phyloP scores from a whole-genome alignment of 2,329 filamentous ascomycete genomes.

The Aspergillus aculeatus region DNA sequence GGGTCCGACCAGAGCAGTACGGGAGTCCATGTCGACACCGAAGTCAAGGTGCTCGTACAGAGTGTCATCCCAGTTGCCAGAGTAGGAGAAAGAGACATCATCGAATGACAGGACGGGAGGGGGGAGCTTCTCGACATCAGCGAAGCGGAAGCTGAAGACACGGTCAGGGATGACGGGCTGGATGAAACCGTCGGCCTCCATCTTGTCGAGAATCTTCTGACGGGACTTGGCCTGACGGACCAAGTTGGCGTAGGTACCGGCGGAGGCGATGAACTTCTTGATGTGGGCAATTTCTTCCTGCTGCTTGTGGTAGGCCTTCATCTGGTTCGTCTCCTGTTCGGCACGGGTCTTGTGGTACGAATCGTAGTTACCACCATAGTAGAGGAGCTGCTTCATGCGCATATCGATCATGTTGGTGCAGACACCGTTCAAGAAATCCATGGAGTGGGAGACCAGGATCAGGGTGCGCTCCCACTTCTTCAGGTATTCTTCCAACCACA shows the following conservation, averaged over 20 bases:
- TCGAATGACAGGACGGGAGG: constrained; percentile 96
- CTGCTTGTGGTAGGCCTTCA: constrained; percentile 98
- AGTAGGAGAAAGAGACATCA: constrained; percentile 97
- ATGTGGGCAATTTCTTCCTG: constrained; percentile 99
- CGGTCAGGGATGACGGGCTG: constrained; percentile 81
- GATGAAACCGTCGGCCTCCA: constrained; percentile 99
- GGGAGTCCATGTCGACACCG: constrained; percentile 99
- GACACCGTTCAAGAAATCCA: constrained; percentile 99
- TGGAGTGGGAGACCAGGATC: constrained; percentile 92
- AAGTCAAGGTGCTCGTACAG: constrained; percentile 96
- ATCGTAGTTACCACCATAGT: constrained; percentile 99
- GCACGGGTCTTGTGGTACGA: constrained; percentile 90
- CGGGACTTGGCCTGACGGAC: constrained; percentile 98
- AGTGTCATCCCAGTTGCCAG: constrained; percentile 82
- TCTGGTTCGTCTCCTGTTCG: constrained; percentile 96
- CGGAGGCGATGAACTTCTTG: constrained; percentile 99
- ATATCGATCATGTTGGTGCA: constrained; percentile 99
- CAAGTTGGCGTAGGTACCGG: constrained; percentile 99
- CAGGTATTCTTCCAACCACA: constrained; percentile 99
- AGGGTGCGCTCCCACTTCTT: constrained; percentile 99
- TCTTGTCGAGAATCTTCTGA: constrained; percentile 99
- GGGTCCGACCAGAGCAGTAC: constrained; percentile 92
- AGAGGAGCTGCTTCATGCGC: constrained; percentile 81
- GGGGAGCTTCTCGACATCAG: constrained; percentile 98
- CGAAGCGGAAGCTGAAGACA: constrained; percentile 97